These are phyloP conservation scores for Suillus sp. DNA, from an alignment of 768 basidiomycete species.

Conservation along the genomic window DNA sequence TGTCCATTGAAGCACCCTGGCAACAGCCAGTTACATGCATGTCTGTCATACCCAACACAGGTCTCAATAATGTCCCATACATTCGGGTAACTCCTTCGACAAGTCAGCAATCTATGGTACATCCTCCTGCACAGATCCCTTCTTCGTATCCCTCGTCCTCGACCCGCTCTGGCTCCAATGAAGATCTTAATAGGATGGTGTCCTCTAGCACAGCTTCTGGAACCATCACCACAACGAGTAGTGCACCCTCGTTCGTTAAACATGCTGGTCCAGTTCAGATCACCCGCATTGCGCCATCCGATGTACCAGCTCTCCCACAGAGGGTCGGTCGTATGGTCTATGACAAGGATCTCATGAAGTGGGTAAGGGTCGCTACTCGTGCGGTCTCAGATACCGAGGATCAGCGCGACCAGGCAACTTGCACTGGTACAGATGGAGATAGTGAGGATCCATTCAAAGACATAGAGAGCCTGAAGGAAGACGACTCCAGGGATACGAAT, in stretches of 20 bases:
- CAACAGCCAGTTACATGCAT: constrained; percentile 26
- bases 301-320: constrained; percentile 74
- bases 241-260: constrained; percentile 83
- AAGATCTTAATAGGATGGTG: constrained; percentile 86
- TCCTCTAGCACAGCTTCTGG: constrained; percentile 84
- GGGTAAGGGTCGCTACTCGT: constrained; percentile 67
- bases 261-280: constrained; percentile 79
- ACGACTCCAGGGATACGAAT: constrained; percentile 38
- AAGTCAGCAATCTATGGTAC: constrained; percentile 28
- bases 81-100: constrained; percentile 34
- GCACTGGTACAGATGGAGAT: constrained; percentile 41
- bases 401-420: constrained; percentile 31
- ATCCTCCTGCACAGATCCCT: constrained; percentile 34
- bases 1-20: constrained; percentile 45
- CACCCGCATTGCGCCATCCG: constrained; percentile 77
- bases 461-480: constrained; percentile 82
- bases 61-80: constrained; percentile 24
- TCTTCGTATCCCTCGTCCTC: constrained; percentile 53
- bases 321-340: constrained; percentile 87
- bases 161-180: constrained; percentile 53
- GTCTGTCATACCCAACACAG: constrained; percentile 13
- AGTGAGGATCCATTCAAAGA: constrained; percentile 93
- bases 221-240: constrained; percentile 70
- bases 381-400: constrained; percentile 34
- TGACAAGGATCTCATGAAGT: constrained; percentile 80